Evolutionary conservation across 345 rosid species (phyloP).

Genomic region (Odontarrhena argentea): DNA sequence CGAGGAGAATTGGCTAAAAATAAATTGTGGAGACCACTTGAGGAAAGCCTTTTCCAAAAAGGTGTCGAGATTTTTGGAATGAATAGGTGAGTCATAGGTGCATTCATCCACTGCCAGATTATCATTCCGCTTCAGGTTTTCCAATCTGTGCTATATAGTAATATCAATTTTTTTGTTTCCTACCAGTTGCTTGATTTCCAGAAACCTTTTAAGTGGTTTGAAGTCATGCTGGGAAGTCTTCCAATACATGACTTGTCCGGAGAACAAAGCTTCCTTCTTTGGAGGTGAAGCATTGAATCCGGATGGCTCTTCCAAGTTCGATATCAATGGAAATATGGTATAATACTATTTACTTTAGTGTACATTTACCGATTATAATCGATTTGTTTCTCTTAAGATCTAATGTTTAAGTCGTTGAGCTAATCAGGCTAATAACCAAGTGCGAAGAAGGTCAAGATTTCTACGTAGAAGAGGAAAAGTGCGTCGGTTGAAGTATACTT

Average conservation of each 20-base stretch:
- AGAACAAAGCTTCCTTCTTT: slow-evolving; percentile 60
- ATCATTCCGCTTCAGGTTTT: background rate
- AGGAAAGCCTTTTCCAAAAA: slow-evolving; percentile 86
- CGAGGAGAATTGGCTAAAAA: slow-evolving; percentile 53
- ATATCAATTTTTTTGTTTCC: slow-evolving; percentile 27
- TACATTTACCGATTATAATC: background rate
- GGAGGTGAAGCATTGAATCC: slow-evolving; percentile 67
- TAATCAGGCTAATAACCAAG: slow-evolving; percentile 71
- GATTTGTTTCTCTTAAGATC: slow-evolving; percentile 5
- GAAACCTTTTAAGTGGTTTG: slow-evolving; percentile 88
- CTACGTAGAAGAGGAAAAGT: slow-evolving; percentile 93
- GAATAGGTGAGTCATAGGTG: slow-evolving; percentile 66
- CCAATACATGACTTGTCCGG: slow-evolving; percentile 76
- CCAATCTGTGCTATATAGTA: slow-evolving; percentile 11
- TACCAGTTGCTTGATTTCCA: slow-evolving; percentile 85
- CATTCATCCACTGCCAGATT: slow-evolving; percentile 2
- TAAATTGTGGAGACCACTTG: slow-evolving; percentile 80
- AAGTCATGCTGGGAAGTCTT: slow-evolving; percentile 92
- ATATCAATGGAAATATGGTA: slow-evolving; percentile 75
- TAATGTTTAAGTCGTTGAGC: slow-evolving; percentile 29
- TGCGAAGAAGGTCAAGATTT: slow-evolving; percentile 91
- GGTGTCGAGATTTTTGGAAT: slow-evolving; percentile 94
- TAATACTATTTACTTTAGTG: slow-evolving; percentile 30
- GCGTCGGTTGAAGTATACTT: slow-evolving; percentile 96
- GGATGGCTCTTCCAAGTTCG: slow-evolving; percentile 84